Conservation (phyloP, 345 rosid genomes). For the Erucastrum elatum region DNA sequence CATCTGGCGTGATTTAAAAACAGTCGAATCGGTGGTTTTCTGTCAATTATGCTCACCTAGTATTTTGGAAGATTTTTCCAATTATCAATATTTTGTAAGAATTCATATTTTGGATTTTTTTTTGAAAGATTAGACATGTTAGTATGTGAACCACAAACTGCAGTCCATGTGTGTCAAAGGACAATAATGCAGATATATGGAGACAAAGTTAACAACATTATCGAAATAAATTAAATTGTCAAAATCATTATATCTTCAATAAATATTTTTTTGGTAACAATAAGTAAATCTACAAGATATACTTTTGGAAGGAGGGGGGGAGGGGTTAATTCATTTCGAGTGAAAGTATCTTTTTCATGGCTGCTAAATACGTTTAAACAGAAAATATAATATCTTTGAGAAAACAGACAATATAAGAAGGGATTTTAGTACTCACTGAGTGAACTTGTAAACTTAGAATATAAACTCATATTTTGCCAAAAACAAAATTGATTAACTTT, state of each 20-base stretch:
- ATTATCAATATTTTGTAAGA: neutral
- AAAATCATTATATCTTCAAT: neutral
- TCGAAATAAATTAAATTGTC: neutral
- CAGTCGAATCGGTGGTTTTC: neutral
- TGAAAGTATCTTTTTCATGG: neutral
- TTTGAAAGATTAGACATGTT: neutral
- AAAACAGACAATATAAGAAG: neutral
- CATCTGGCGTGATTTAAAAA: neutral
- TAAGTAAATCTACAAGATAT: too few relatives aligned
- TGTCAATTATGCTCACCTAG: slow-evolving; percentile 1
- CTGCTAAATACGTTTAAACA: too few relatives aligned
- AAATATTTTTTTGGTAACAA: too few relatives aligned
- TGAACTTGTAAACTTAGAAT: neutral
- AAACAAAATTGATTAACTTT: too few relatives aligned
- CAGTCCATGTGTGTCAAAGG: neutral
- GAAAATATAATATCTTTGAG: too few relatives aligned
- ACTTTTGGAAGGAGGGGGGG: neutral
- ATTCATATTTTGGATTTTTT: neutral
- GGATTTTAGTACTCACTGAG: neutral
- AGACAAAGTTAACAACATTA: neutral
- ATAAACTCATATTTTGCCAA: too few relatives aligned
- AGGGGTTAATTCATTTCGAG: neutral
- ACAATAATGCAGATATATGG: neutral
- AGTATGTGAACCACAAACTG: slow-evolving; percentile 1
- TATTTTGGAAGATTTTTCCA: neutral